Evolutionary conservation across 768 basidiomycete genomes (phyloP), one percentile per base, ranked within the genome.

Genomic region (Hygrocybe punicea): DNA sequence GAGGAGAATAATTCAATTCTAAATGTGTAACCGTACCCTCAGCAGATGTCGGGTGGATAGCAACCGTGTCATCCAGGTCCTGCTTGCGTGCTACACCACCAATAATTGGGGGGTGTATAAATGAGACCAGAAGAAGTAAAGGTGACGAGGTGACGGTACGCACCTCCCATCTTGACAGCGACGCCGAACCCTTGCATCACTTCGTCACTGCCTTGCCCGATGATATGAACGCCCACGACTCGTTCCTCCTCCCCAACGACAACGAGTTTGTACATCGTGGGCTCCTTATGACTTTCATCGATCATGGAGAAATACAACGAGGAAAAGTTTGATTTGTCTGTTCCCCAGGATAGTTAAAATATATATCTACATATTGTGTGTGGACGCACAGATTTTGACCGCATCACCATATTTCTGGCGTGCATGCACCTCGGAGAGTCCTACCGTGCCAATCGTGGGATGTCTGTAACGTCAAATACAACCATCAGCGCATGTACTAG

Each of bases 111-210:
- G n/a, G n/a, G n/a, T n/a, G 16, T 51, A 16, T 40, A 54, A 52
- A 9, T 42, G 6, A 44, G 25, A 16, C 58, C 58, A 46, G 34
- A 55, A 55, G 6, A n/a, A 39, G 25, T 4, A 42, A 42, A 17
- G 7, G 35, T 19, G 51, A 42, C 37, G 44, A 19, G 24, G 19
- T 44, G 21, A 45, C 44, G 44, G 13, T 5, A 67, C 77, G 23
- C 40, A 79, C 79, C 80, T 60, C 90, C 90, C 96, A 98, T 96
- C 78, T 98, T 98, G 64, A 99, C 79, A 11, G 97, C 97, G n/a
- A 98, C 93, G 2, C 77, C 91, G 72, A 97, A 98, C 60, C 96
- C 96, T 79, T 99, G 97, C 74, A 95, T 74, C 63, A 89, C 83
- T 74, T 99, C 97, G 68, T 99, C 97, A 65, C 88, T 90, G 42